These are phyloP conservation scores for Dactylellina sp. DNA, from an alignment of 2,329 filamentous ascomycete genomes.

Conservation along the genomic window DNA sequence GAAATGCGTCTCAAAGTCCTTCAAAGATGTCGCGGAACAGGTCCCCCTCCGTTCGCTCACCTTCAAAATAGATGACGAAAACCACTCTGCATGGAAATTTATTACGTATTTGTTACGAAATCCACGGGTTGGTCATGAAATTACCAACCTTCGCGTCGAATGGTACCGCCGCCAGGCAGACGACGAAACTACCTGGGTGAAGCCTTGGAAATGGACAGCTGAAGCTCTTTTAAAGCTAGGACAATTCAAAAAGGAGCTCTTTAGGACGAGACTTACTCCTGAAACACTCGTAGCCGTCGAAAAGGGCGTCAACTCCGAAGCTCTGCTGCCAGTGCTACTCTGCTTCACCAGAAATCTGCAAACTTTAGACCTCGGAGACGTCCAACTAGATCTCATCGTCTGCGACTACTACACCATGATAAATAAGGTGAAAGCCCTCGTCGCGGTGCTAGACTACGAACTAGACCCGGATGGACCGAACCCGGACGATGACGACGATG, in stretches of 20 bases:
- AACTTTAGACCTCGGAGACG: constrained; percentile 1
- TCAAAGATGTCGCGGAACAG: constrained; percentile 2
- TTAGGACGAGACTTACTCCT: not conserved
- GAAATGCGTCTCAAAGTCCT: constrained; percentile 5
- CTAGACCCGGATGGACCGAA: not conserved
- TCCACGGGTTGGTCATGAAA: not conserved
- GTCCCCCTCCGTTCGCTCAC: constrained; percentile 2
- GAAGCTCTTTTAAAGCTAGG: constrained; percentile 11
- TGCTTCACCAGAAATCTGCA: constrained; percentile 9
- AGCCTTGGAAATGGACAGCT: constrained; percentile 10
- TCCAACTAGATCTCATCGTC: constrained; percentile 4
- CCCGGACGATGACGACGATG: constrained; percentile 9
- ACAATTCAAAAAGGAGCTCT: not conserved
- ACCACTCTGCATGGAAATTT: constrained; percentile 10
- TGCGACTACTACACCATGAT: not conserved
- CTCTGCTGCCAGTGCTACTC: constrained; percentile 16
- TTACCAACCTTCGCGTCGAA: not conserved
- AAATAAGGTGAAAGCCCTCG: not conserved
- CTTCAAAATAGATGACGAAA: constrained; percentile 1
- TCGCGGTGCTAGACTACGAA: not conserved
- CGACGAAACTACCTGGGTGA: not conserved
- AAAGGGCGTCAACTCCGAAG: constrained; percentile 30
- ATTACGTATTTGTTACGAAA: constrained; percentile 6
- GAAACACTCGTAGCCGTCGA: constrained; percentile 14
- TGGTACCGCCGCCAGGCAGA: constrained; percentile 16